Conservation (phyloP, 495 filamentous ascomycete genomes). For the Wilcoxina mikolae region DNA sequence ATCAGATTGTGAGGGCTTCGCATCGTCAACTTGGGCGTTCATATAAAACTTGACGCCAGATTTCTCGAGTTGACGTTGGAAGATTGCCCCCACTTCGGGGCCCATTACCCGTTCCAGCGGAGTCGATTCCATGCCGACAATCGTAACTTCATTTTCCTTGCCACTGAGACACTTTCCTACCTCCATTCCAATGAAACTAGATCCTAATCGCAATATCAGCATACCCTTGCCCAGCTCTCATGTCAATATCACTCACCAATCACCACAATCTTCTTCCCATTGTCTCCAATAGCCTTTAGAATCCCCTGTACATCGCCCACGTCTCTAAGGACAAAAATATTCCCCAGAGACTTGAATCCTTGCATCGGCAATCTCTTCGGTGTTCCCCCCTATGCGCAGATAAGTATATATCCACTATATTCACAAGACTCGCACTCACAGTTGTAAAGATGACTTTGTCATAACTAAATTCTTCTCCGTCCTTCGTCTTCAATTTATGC, state of each 20-base stretch:
- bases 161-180: conserved; percentile 61
- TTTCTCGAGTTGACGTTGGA: conserved; percentile 61
- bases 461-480: conserved; percentile 56
- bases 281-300: conserved; percentile 54
- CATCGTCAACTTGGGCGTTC: conserved; percentile 63
- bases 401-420: too few species aligned
- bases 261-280: conserved; percentile 77
- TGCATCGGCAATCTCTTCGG: conserved; percentile 64
- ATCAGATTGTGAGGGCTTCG: conserved; percentile 49
- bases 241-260: conserved; percentile 42
- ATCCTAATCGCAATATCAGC: not conserved
- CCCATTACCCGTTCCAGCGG: conserved; percentile 86
- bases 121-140: conserved; percentile 80
- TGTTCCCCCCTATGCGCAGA: conserved; percentile 45
- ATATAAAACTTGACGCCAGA: conserved; percentile 80
- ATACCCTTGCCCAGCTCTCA: not conserved
- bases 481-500: conserved; percentile 58
- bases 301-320: conserved; percentile 64
- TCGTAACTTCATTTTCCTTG: conserved; percentile 64
- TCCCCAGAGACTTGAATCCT: conserved; percentile 72
- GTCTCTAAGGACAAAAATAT: conserved; percentile 70
- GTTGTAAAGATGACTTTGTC: conserved; percentile 81
- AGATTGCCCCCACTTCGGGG: conserved; percentile 60
- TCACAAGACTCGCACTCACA: not conserved
- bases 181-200: conserved; percentile 54